These are phyloP conservation scores for Agaricus subrufescens DNA, from an alignment of 768 basidiomycete genomes.

Conservation along the genomic window DNA sequence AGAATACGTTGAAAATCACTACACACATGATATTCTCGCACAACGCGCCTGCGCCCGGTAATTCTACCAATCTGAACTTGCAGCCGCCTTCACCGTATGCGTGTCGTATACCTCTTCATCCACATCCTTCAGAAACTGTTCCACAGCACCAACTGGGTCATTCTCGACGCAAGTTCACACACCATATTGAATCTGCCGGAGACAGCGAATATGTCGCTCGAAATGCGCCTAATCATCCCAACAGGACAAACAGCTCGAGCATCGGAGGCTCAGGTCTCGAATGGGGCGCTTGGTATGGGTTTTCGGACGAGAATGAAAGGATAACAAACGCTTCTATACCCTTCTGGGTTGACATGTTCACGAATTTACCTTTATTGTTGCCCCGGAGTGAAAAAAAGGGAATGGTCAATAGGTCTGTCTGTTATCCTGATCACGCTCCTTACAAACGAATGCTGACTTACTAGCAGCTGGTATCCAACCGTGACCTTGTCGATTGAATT, in stretches of 20 bases:
- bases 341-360: conserved; percentile 53
- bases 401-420: conserved; percentile 24
- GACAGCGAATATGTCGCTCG: conserved; percentile 36
- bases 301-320: conserved; percentile 34
- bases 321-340: conserved; percentile 46
- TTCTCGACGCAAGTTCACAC: conserved; percentile 29
- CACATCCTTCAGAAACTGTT: conserved; percentile 41
- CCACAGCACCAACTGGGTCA: conserved; percentile 13
- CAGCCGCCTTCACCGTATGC: conserved; percentile 54
- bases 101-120: conserved; percentile 50
- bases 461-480: conserved; percentile 59
- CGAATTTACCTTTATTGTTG: conserved; percentile 40
- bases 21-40: conserved; percentile 55
- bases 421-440: neutral
- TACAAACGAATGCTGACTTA: neutral
- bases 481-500: conserved; percentile 59
- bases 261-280: conserved; percentile 51
- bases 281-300: conserved; percentile 57
- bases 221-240: conserved; percentile 32
- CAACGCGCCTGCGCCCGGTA: conserved; percentile 28
- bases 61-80: conserved; percentile 27
- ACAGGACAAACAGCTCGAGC: conserved; percentile 31
- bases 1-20: conserved; percentile 45
- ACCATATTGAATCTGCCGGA: conserved; percentile 28
- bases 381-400: conserved; percentile 41